Conservation (phyloP, 148 eudicot genomes). For the Silene uniflora region DNA sequence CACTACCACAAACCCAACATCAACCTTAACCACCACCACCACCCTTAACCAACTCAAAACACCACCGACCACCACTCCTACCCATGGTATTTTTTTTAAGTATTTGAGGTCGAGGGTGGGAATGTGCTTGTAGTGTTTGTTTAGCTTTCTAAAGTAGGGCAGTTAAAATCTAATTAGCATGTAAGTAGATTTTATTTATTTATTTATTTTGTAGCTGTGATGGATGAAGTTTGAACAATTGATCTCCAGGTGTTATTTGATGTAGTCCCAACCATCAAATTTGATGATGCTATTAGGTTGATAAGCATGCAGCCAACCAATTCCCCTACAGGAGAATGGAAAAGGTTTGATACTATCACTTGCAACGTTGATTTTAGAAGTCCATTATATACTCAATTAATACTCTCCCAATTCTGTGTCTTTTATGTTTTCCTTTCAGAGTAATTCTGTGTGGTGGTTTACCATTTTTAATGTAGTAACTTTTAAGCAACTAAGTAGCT, state of each 20-base stretch:
- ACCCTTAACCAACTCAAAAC: too few relatives aligned
- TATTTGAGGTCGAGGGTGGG: not conserved
- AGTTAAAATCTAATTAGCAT: not conserved
- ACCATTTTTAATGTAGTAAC: too few relatives aligned
- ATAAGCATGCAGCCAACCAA: slow-evolving; percentile 96
- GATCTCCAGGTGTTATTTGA: slow-evolving; percentile 80
- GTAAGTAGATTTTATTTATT: not conserved
- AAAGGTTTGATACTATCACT: slow-evolving; percentile 48
- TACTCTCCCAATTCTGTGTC: not conserved
- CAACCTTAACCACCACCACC: too few relatives aligned
- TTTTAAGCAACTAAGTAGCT: too few relatives aligned
- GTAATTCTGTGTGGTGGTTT: too few relatives aligned
- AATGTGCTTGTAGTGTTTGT: not conserved
- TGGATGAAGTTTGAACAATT: slow-evolving; percentile 8
- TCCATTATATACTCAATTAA: not conserved
- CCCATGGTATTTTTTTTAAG: not conserved
- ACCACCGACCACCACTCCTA: too few relatives aligned
- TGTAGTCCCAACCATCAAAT: slow-evolving; percentile 80
- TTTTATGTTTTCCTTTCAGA: not conserved
- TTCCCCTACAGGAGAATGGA: slow-evolving; percentile 75
- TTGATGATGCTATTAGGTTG: slow-evolving; percentile 80
- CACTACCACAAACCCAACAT: too few relatives aligned
- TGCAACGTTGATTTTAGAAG: not conserved
- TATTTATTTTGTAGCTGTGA: slow-evolving; percentile 7
- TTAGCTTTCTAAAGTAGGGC: slow-evolving; percentile 5